Base-by-base conservation (phyloP, 2,329 filamentous ascomycete species). In the Neonectria sp. region DNA sequence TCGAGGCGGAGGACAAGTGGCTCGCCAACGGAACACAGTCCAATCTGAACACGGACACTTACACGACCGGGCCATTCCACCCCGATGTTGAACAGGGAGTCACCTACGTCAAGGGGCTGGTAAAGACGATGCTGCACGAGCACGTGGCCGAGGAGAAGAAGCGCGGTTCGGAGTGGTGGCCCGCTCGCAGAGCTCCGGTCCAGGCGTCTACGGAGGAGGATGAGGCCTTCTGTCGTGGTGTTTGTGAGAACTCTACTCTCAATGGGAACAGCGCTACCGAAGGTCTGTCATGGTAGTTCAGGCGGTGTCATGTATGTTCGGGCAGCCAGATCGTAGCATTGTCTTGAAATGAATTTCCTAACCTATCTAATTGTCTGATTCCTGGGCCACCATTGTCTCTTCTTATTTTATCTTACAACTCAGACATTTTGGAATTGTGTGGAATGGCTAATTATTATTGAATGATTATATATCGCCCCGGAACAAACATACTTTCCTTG, bases 1-100 rank as follows among this genome's bases (percentile, higher is more conserved):
- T 91, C 75, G 88, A 91, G 86, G 82, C 83, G 4, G 89, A 91
- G 76, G 89, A 91, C 80, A 91, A 90, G 73, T 82, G 85, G 4
- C 85, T 91, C 13, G 91, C 89, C 79, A 82, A 84, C 68, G 83
- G 83, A 15, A 85, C 87, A 2, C 89, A 91, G 73, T 82, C 81
- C 75, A 91, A 91, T 76, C 81, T 91, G 68, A 86, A 89, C 75
- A 83, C 85, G 0, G 88, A 88, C 8, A 83, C 90, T 53, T 91
- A 90, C 68, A 80, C 89, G 71, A 90, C 88, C 71, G 89, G 89
- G 57, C 85, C 90, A 73, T 80, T 91, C 76, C 89, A 91, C 75
- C 88, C 89, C 0, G 81, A 82, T 46, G 84, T 86, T 76, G 89
- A 91, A 76, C 86, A 88, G 75, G 86, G 35, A 15, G 63, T 65